phyloP scores from a whole-genome alignment of 495 filamentous ascomycete species.

The Annulohypoxylon bovei region DNA sequence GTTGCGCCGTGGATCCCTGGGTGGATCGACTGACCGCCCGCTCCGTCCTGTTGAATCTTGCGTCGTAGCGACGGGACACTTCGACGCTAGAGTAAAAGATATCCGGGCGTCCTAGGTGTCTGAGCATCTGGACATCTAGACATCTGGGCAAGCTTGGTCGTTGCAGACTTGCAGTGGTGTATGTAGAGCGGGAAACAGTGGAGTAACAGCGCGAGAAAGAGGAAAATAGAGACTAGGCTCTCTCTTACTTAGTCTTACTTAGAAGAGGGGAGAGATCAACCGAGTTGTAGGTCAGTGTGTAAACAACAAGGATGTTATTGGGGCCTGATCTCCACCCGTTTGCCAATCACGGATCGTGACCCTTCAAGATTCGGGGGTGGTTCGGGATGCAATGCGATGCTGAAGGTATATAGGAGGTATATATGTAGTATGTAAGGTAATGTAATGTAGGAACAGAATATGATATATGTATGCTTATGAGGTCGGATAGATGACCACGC shows the following conservation, averaged over 20 bases:
- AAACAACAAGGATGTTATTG: constrained; percentile 13
- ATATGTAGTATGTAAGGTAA: constrained; percentile 17
- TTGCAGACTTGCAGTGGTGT: too few species aligned
- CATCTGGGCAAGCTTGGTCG: neutral
- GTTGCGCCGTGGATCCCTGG: constrained; percentile 10
- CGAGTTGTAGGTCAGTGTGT: neutral
- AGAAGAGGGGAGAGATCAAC: neutral
- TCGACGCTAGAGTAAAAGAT: neutral
- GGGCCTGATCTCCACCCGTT: constrained; percentile 30
- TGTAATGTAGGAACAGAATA: constrained; percentile 7
- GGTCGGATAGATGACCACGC: neutral
- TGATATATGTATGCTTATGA: neutral
- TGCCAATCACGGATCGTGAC: constrained; percentile 38
- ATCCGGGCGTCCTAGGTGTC: neutral
- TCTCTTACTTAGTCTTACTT: neutral
- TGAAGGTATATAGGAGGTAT: constrained; percentile 3
- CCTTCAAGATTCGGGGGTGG: constrained; percentile 33
- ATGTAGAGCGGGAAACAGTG: constrained; percentile 38
- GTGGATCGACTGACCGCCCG: constrained; percentile 32
- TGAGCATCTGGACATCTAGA: neutral
- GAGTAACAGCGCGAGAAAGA: constrained; percentile 5
- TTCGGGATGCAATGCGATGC: constrained; percentile 44
- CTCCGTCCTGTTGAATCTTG: constrained; percentile 1
- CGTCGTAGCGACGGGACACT: constrained; percentile 1
- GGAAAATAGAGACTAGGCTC: constrained; percentile 9